Base-by-base conservation (phyloP, 2,329 filamentous ascomycete species). In the Ceratocystis eucalypticola region DNA sequence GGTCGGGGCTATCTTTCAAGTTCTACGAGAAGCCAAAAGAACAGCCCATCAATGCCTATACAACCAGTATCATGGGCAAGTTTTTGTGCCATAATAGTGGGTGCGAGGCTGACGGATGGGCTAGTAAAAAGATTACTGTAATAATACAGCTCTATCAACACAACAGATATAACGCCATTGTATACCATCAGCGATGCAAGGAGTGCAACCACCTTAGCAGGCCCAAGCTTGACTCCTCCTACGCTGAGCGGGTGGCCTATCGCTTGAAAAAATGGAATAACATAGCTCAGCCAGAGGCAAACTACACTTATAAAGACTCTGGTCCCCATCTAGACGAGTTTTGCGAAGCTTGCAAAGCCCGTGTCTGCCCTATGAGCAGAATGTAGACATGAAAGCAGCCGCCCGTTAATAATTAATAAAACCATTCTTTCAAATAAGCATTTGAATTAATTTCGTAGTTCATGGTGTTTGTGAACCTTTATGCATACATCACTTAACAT, bases 231-330 rank as follows among this genome's bases (percentile, higher is more conserved):
- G 53, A 33, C 10, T 22, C 5, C 3, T 57, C 53, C 1, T 57
- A 57, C 10, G 53, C 53, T 7, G 53, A 57, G 12, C 53, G 53
- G 15, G 53, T 57, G 10, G 22, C 53, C 3, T 57, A 57, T 30
- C 53, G 53, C 20, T 12, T 57, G 10, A 30, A 57, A 30, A 15
- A 5, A 6, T 57, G 53, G 53, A 57, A 28, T 30, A 22, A 22
- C 3, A n/a, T 57, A 28, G 20, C n/a, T 17, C 25, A 28, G 50
- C 22, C 20, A 10, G 1, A 30, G 12, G 5, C 8, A 30, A 0
- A 55, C 17, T 28, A 55, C 25, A 5, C 1, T 1, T 2, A 1
- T 3, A 1, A 6, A 22, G 0, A 2, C 2, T 7, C 22, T 6
- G 5, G 0, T 20, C 25, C 53, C 28, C 53, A 57, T 28, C 3